Conservation (phyloP, 768 basidiomycete genomes). For the Coprinellus aureogranulatus region DNA sequence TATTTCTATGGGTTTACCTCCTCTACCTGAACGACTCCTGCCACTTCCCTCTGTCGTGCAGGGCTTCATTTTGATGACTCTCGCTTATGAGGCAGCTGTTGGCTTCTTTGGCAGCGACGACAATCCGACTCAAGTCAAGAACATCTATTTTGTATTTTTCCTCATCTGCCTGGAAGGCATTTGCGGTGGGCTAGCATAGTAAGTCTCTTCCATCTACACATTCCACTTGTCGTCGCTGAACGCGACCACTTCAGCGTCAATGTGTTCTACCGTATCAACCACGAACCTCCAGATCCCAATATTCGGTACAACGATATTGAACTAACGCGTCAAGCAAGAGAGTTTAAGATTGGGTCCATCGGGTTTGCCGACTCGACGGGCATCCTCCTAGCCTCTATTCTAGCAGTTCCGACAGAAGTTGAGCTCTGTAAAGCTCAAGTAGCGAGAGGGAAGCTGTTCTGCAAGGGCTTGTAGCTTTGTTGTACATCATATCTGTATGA, state of each 20-base stretch:
- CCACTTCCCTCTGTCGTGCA: constrained; percentile 77
- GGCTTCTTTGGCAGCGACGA: constrained; percentile 58
- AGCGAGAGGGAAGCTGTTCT: constrained; percentile 65
- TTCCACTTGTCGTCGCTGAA: constrained; percentile 11
- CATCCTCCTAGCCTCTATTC: constrained; percentile 59
- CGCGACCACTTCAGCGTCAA: constrained; percentile 59
- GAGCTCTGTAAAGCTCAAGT: constrained; percentile 74
- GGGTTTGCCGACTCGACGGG: constrained; percentile 83
- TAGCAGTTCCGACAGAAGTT: constrained; percentile 75
- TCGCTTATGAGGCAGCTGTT: constrained; percentile 65
- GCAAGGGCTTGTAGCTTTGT: constrained; percentile 51
- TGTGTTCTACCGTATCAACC: constrained; percentile 80
- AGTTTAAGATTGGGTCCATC: constrained; percentile 88
- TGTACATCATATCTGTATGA: no score
- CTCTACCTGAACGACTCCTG: constrained; percentile 68
- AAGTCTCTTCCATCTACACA: constrained; percentile 13
- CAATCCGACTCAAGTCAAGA: constrained; percentile 28
- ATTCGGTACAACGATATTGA: constrained; percentile 48
- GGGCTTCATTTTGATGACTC: constrained; percentile 55
- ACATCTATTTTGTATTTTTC: constrained; percentile 64
- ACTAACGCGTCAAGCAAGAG: constrained; percentile 69
- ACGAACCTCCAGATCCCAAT: constrained; percentile 54
- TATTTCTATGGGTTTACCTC: constrained; percentile 79
- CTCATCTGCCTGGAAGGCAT: constrained; percentile 87
- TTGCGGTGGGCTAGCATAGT: constrained; percentile 93